A percentile compares a stretch with the other conserved stretches of the same genome.
Conservation (phyloP, 1,284 basidiomycete species). For the Takashimella tepidaria region DNA sequence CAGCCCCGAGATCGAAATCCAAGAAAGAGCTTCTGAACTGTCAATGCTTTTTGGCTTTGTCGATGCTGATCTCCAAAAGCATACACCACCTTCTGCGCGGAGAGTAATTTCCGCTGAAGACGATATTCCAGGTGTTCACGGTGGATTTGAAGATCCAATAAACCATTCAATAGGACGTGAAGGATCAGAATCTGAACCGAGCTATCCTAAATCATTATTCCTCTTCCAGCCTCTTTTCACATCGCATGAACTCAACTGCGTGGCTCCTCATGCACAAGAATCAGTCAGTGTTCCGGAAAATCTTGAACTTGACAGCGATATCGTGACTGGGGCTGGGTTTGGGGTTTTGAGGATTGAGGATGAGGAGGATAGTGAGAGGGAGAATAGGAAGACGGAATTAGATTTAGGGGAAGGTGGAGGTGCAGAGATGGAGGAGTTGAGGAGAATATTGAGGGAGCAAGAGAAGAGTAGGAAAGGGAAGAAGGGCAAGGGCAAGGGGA, state of each 20-base stretch:
- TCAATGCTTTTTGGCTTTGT: slow-evolving; percentile 75
- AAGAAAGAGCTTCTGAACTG: slow-evolving; percentile 83
- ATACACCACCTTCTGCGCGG: slow-evolving; percentile 43
- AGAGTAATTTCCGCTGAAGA: not conserved
- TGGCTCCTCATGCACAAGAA: slow-evolving; percentile 72
- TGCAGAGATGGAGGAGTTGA: slow-evolving; percentile 46
- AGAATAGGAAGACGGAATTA: slow-evolving; percentile 29
- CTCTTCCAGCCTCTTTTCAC: slow-evolving; percentile 78
- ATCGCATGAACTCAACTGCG: slow-evolving; percentile 76
- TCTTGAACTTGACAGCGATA: slow-evolving; percentile 77
- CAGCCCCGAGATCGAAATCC: slow-evolving; percentile 74
- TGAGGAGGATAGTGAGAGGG: slow-evolving; percentile 33
- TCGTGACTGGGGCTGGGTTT: slow-evolving; percentile 55
- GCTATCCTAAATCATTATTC: slow-evolving; percentile 74
- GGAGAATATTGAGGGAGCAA: slow-evolving; percentile 44
- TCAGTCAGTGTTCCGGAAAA: slow-evolving; percentile 76
- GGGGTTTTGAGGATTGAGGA: slow-evolving; percentile 48
- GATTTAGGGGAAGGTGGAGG: slow-evolving; percentile 41
- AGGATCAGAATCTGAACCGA: slow-evolving; percentile 36
- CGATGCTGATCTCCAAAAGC: slow-evolving; percentile 65
- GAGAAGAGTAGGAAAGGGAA: slow-evolving; percentile 46
- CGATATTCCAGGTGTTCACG: slow-evolving; percentile 42
- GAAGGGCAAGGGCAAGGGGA: slow-evolving; percentile 31
- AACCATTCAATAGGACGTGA: too few relatives aligned
- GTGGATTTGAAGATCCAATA: slow-evolving; percentile 40